phyloP scores from a whole-genome alignment of 1,139 yeast species.

The Lodderomyces oxycetoniae region DNA sequence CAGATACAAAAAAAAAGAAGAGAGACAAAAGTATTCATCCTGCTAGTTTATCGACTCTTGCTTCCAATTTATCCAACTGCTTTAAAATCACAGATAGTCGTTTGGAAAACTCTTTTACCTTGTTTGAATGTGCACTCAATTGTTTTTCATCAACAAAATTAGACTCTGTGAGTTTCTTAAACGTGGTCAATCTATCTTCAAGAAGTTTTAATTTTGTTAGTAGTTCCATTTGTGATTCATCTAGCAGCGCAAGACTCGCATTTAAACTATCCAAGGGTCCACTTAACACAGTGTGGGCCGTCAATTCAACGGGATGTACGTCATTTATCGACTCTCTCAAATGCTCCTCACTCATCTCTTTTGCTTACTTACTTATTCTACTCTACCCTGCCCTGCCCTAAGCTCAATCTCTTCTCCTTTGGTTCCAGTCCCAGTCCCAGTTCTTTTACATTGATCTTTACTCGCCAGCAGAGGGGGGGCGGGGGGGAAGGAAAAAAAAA shows the following conservation, averaged over 20 bases:
- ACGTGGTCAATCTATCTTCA: slow-evolving; percentile 31
- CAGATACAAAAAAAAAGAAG: not conserved
- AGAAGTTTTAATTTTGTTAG: slow-evolving; percentile 44
- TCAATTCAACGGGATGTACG: slow-evolving; percentile 51
- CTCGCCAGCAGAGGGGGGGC: no score
- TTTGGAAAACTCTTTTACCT: slow-evolving; percentile 31
- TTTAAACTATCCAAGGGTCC: slow-evolving; percentile 50
- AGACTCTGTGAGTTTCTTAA: slow-evolving; percentile 18
- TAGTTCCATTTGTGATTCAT: slow-evolving; percentile 54
- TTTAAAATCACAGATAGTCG: slow-evolving; percentile 28
- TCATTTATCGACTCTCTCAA: slow-evolving; percentile 16
- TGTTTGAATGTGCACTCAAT: slow-evolving; percentile 24
- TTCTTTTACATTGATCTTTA: no score
- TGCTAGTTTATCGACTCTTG: slow-evolving; percentile 19
- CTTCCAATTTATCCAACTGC: slow-evolving; percentile 34
- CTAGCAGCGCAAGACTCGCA: slow-evolving; percentile 48
- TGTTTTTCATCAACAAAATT: slow-evolving; percentile 20
- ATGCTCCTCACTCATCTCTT: no score
- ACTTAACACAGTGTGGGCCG: slow-evolving; percentile 52
- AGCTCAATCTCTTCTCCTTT: no score
- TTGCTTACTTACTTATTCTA: no score
- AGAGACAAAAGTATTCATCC: not conserved
- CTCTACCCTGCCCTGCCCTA: no score
- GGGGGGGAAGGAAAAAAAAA: no score
- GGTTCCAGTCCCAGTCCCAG: no score